Base-by-base conservation (phyloP, 2,329 filamentous ascomycete genomes). In the Podosphaera fusca region DNA sequence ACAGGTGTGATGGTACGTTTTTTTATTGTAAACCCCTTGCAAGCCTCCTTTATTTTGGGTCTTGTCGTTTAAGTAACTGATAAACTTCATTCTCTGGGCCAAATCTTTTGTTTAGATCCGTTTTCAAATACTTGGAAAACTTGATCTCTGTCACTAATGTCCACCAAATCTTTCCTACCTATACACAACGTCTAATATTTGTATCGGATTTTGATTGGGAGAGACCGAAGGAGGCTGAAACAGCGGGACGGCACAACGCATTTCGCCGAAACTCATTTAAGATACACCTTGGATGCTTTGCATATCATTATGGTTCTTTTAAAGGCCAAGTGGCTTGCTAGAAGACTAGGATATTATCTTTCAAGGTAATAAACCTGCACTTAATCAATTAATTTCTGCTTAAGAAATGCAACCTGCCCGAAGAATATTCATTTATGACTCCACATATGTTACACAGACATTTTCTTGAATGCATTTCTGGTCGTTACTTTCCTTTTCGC, bases 1-100 rank as follows among this genome's bases (percentile, higher is more conserved):
- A 55, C 61, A 81, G 79, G 69, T 82, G 79, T 67, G 79, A 82
- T 66, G 76, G 79, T 82, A 82, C 66, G 79, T 80, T 63, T 63
- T 61, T 58, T 62, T 60, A 42, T 14, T 21, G 21, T 3, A 6
- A 3, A 14, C 31, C 10, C 10, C 31, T 5, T 49, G 21, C 46
- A 6, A 4, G 31, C 21, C 31, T 2, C 21, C 9, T 49, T 49
- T 45, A 3, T 45, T 45, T 8, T 45, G 21, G 21, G 21, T 21
- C 21, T 21, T 21, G 38, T 8, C 12, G 12, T 45, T 21, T 45
- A 10, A 45, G 40, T 3, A 3, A 12, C 3, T 45, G 21, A 21
- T 21, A 29, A 49, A 6, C 9, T 49, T 29, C 9, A 21, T 21
- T 21, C 21, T 21, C 21, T 21, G 21, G 21, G 21, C 21, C 21